Evolutionary conservation across 768 basidiomycete genomes (phyloP).

Genomic region (Suillus subaureus): DNA sequence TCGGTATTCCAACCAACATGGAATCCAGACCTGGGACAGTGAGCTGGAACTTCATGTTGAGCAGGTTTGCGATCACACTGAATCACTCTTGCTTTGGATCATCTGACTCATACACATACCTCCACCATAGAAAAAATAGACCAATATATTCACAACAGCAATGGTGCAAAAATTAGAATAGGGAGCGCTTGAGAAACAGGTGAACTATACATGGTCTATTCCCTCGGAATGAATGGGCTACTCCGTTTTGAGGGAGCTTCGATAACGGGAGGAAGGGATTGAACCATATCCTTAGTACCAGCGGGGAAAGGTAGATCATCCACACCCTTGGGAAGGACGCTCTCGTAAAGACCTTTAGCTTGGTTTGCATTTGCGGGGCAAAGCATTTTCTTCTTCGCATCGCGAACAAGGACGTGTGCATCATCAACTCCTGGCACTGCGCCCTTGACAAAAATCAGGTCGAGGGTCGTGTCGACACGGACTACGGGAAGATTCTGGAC

Average conservation of each 20-base stretch:
- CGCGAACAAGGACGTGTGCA: slow-evolving; percentile 80
- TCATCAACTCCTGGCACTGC: slow-evolving; percentile 89
- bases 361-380: slow-evolving; percentile 63
- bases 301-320: slow-evolving; percentile 90
- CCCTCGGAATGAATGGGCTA: slow-evolving; percentile 79
- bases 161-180: not conserved
- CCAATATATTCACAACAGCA: not conserved
- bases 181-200: not conserved
- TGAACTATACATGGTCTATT: slow-evolving; percentile 38
- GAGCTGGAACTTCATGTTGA: not conserved
- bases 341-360: slow-evolving; percentile 71
- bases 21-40: not conserved
- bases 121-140: too few relatives aligned
- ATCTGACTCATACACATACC: not conserved
- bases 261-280: slow-evolving; percentile 61
- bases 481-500: slow-evolving; percentile 88
- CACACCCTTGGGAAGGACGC: slow-evolving; percentile 81
- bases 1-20: not conserved
- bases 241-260: slow-evolving; percentile 75
- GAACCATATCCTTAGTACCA: slow-evolving; percentile 78
- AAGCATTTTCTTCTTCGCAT: slow-evolving; percentile 88
- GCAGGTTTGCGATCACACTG: not conserved
- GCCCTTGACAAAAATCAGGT: slow-evolving; percentile 92
- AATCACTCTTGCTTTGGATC: not conserved
- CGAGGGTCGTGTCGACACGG: slow-evolving; percentile 82